Evolutionary conservation across 2,329 filamentous ascomycete species (phyloP), one percentile per base, ranked within the genome.

Genomic region (Xylaria sp.): DNA sequence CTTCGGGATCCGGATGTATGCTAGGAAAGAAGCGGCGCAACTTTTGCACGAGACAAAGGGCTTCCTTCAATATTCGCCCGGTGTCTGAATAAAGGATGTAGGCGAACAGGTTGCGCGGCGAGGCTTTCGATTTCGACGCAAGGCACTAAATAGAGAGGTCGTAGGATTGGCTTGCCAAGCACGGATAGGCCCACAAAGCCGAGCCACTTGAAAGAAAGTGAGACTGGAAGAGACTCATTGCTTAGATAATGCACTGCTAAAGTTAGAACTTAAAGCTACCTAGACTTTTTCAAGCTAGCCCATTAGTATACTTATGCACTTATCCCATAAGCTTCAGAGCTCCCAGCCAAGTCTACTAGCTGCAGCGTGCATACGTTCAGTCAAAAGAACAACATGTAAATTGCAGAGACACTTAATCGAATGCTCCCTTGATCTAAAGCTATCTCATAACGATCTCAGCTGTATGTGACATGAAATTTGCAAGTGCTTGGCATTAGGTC

Each of bases 21-120:
- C 39, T 54, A 12, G 28, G 33, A 20, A 58, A 54, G 48, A 55
- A 39, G 25, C 8, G 56, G 56, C 43, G 36, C 33, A 33, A 43
- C 10, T 23, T 15, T 12, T 31, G 62, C 7, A 13, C 7, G 43
- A 46, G 25, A 68, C 62, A 68, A 66, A 68, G 66, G 57, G 23
- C 25, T 39, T 56, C 23, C 54, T 8, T 51, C 51, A 41, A 36
- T 39, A 48, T 61, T 56, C 8, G 49, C 18, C 57, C 23, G 55
- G 36, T 62, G 57, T 52, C 51, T 48, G 56, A 52, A 66, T 18
- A 48, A 56, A 66, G 56, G 20, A 46, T 63, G 60, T 52, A 39
- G 52, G 18, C 2, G 33, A 46, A 20, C 20, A 56, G 33, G 51
- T 54, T 64, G 62, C 62, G 62, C 64, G 54, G 62, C 64, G 31